phyloP scores from a whole-genome alignment of 768 basidiomycete genomes.

The Flagelloscypha sp. region DNA sequence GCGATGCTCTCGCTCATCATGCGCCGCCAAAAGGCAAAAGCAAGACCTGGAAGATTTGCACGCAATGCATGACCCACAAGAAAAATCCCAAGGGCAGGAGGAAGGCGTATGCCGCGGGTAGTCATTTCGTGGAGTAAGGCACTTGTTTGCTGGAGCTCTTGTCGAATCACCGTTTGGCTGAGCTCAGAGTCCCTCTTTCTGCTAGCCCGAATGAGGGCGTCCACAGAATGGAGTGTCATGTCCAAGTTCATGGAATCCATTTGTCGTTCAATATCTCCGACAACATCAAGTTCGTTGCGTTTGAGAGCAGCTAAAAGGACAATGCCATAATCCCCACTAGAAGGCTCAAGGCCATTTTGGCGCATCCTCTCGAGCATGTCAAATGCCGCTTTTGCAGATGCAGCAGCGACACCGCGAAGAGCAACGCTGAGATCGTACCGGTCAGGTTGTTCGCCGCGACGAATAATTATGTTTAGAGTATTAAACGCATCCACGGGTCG shows the following conservation, averaged over 20 bases:
- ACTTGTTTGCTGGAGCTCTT: no score
- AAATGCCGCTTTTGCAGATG: conserved; percentile 38
- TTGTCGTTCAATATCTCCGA: conserved; percentile 33
- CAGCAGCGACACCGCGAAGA: conserved; percentile 43
- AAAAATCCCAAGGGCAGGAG: conserved; percentile 1
- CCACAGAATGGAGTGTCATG: conserved; percentile 40
- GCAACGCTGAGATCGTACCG: conserved; percentile 58
- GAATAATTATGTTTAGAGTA: conserved; percentile 36
- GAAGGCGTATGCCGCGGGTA: not conserved
- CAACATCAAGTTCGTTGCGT: conserved; percentile 36
- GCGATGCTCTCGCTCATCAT: no score
- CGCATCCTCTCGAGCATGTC: conserved; percentile 45
- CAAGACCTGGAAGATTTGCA: conserved; percentile 40
- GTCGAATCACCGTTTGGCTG: no score
- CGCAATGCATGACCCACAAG: conserved; percentile 44
- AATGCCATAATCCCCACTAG: conserved; percentile 50
- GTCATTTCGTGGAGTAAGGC: conserved; percentile 4
- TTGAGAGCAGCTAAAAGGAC: conserved; percentile 50
- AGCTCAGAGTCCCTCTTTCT: conserved; percentile 14
- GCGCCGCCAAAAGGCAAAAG: conserved; percentile 64
- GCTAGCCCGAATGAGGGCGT: conserved; percentile 36
- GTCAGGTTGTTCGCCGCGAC: conserved; percentile 49
- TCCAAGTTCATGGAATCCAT: conserved; percentile 27
- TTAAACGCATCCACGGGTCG: conserved; percentile 37
- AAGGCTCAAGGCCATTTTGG: conserved; percentile 37